Evolutionary conservation across 2,329 filamentous ascomycete species (phyloP).

Genomic region (Gliomastix tumulicola): DNA sequence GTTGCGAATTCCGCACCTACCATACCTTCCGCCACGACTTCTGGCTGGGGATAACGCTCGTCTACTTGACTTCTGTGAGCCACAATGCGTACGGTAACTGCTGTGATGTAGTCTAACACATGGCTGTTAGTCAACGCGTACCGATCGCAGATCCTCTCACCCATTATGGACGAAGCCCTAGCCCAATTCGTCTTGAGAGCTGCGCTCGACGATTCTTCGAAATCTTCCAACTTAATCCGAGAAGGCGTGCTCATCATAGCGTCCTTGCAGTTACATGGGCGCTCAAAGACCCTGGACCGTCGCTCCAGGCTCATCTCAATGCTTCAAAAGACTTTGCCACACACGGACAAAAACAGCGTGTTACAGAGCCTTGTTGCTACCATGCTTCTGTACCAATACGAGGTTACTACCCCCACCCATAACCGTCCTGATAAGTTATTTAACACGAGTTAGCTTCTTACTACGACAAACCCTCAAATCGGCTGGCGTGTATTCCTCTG

Average conservation of each 20-base stretch:
- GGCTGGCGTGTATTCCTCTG: constrained; percentile 4
- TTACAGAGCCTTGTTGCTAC: constrained; percentile 5
- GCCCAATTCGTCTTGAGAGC: constrained; percentile 4
- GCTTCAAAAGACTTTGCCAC: constrained; percentile 1
- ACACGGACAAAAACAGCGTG: constrained; percentile 3
- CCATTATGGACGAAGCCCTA: constrained; percentile 5
- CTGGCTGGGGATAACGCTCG: neutral
- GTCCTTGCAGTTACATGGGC: constrained; percentile 2
- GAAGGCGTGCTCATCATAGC: constrained; percentile 2
- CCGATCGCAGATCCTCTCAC: constrained; percentile 3
- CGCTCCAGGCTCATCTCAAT: constrained; percentile 4
- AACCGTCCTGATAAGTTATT: neutral
- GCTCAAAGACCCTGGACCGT: constrained; percentile 1
- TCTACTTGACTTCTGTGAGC: neutral
- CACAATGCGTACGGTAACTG: neutral
- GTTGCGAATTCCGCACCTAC: neutral
- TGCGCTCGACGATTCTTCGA: neutral
- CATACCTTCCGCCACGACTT: neutral
- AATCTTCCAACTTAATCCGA: neutral
- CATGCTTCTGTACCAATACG: constrained; percentile 7
- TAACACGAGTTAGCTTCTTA: constrained; percentile 1
- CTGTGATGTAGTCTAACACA: neutral
- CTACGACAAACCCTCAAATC: constrained; percentile 1
- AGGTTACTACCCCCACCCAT: constrained; percentile 1
- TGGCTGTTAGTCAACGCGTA: constrained; percentile 1